Evolutionary conservation across 108 stramenopile species (phyloP), one percentile per base, ranked within the genome.

Genomic region (Nitzschia palea): DNA sequence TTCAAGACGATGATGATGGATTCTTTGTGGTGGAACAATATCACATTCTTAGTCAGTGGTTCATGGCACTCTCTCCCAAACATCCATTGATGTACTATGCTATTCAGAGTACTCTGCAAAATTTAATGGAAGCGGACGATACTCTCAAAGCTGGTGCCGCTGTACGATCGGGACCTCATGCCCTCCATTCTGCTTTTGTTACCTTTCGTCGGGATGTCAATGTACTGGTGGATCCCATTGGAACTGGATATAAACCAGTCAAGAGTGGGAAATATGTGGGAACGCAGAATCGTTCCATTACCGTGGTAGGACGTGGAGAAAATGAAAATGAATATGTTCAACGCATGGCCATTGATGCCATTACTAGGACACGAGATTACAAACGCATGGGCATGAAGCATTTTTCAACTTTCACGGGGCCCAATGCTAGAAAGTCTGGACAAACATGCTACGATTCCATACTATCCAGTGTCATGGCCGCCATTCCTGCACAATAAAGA

Each of bases 71-170:
- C 12, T 68, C 77, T 47, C 87, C 87, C 4, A 29, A 60, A 9
- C 87, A 88, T 69, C 80, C 85, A 1, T 29, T 83, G 44, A 79
- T 86, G 82, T 79, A 62, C 36, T 77, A 83, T 29, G 77, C 82
- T 27, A 67, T 81, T 56, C 70, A 76, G 50, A 42, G 34, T 32
- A 73, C 71, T 0, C 45, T 83, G 14, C 23, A 56, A n/a, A 68
- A 64, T 6, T 22, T 83, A n/a, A 40, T 67, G 62, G 36, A 43
- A 50, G 50, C 35, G 15, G 9, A 28, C 0, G 78, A 69, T 45
- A 53, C 62, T 0, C n/a, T 54, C 0, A 51, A 47, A 2, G 50
- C 58, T 18, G 40, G 43, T 44, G 74, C 79, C 3, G 47, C 72
- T 32, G 15, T 70, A 8, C 42, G 47, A 0, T 75, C 79, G 32